phyloP scores from a whole-genome alignment of 208 protist genomes.

The Trypanosoma lewisi region DNA sequence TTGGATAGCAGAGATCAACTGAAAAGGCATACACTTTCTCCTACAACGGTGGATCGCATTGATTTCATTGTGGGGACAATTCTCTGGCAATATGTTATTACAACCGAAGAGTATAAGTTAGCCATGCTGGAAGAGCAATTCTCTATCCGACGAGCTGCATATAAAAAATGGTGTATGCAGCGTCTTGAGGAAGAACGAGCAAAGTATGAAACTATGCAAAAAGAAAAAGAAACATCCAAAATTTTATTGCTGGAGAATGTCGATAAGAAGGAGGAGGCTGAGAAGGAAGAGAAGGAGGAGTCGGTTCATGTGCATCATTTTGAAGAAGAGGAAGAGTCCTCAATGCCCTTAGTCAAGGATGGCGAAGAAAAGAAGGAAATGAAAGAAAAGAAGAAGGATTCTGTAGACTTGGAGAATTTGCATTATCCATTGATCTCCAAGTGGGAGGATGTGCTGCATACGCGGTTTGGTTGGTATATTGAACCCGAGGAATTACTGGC shows the following conservation, averaged over 20 bases:
- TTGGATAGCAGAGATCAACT: slow-evolving; percentile 57
- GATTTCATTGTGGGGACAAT: slow-evolving; percentile 67
- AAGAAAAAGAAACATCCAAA: neutral
- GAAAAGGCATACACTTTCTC: slow-evolving; percentile 48
- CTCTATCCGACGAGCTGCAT: slow-evolving; percentile 31
- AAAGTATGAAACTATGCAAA: neutral
- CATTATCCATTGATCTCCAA: slow-evolving; percentile 12
- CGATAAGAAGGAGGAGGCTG: neutral
- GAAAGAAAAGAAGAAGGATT: slow-evolving; percentile 5
- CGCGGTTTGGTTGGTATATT: slow-evolving; percentile 79
- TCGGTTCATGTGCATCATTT: neutral
- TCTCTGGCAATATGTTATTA: slow-evolving; percentile 81
- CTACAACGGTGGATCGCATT: slow-evolving; percentile 48
- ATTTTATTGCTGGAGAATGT: neutral
- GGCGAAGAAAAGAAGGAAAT: neutral
- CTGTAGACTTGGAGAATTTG: neutral
- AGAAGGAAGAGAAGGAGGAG: neutral
- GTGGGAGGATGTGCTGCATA: slow-evolving; percentile 31
- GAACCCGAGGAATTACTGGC: slow-evolving; percentile 67
- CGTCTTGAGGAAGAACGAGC: slow-evolving; percentile 29
- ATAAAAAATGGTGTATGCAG: slow-evolving; percentile 41
- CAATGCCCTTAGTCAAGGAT: neutral
- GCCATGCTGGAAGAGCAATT: slow-evolving; percentile 63
- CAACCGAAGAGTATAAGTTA: slow-evolving; percentile 64
- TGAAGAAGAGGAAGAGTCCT: neutral